phyloP scores from a whole-genome alignment of 441 rosid species.

The Pelargonium australe region DNA sequence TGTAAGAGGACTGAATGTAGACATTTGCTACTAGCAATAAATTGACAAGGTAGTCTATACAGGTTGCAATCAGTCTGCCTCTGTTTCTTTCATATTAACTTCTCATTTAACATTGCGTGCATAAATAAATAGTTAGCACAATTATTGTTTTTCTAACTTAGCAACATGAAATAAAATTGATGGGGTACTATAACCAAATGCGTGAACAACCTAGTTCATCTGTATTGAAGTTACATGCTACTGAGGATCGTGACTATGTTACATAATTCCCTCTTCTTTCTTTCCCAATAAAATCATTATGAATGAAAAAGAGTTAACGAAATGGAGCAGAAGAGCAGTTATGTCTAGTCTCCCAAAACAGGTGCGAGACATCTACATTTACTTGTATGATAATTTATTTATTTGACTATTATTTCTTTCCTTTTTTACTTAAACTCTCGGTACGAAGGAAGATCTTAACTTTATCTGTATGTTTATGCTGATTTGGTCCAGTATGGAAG shows the following conservation, averaged over 20 bases:
- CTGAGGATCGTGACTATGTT: not conserved
- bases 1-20: not conserved
- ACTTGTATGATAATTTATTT: not conserved
- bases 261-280: not conserved
- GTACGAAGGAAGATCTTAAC: not conserved
- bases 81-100: not conserved
- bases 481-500: slow-evolving; percentile 39
- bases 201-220: not conserved
- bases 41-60: not conserved
- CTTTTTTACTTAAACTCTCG: not conserved
- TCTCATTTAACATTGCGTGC: not conserved
- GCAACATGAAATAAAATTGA: not conserved
- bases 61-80: not conserved
- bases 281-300: not conserved
- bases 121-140: not conserved
- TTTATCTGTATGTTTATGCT: slow-evolving; percentile 12
- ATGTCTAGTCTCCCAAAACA: not conserved
- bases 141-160: not conserved
- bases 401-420: not conserved
- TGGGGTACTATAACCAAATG: not conserved
- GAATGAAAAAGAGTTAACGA: not conserved
- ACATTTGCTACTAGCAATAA: not conserved
- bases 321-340: not conserved
- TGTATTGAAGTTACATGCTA: not conserved
- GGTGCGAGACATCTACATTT: not conserved